A percentile compares a stretch with the other conserved stretches of the same genome.
These are phyloP conservation scores for Hibiscus mutabilis DNA, from an alignment of 345 rosid genomes.

Conservation along the genomic window DNA sequence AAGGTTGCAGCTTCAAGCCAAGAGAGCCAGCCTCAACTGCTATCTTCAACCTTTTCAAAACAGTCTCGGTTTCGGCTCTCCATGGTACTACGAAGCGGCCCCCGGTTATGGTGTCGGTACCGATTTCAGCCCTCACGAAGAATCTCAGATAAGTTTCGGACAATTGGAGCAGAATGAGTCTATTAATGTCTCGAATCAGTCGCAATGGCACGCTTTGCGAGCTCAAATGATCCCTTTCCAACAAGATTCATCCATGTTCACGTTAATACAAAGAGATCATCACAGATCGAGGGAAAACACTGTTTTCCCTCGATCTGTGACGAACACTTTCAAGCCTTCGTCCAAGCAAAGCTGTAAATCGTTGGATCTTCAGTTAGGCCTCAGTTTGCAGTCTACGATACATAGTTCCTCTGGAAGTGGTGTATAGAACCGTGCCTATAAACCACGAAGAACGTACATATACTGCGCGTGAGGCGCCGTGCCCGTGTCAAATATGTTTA, in stretches of 20 bases:
- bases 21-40: slow-evolving; percentile 59
- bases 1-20: slow-evolving; percentile 85
- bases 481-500: background rate
- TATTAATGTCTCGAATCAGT: slow-evolving; percentile 5
- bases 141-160: slow-evolving; percentile 63
- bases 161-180: slow-evolving; percentile 16
- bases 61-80: slow-evolving; percentile 24
- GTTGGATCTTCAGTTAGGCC: slow-evolving; percentile 68
- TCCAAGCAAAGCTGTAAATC: slow-evolving; percentile 45
- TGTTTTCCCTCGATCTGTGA: background rate
- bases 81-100: slow-evolving; percentile 38
- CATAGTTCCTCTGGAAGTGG: slow-evolving; percentile 25
- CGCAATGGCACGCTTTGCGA: slow-evolving; percentile 14
- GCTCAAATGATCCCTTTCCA: slow-evolving; percentile 24
- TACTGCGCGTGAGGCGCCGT: background rate
- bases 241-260: slow-evolving; percentile 28
- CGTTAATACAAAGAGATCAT: slow-evolving; percentile 25
- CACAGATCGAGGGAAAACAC: slow-evolving; percentile 24
- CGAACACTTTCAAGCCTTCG: slow-evolving; percentile 20
- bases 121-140: slow-evolving; percentile 33
- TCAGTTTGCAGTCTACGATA: slow-evolving; percentile 32
- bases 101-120: slow-evolving; percentile 10
- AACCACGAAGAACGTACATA: background rate
- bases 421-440: slow-evolving; percentile 1
- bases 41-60: slow-evolving; percentile 51